Evolutionary conservation across 805 yeast species (phyloP), one percentile per base, ranked within the genome.

Genomic region (Pichia nakasei): DNA sequence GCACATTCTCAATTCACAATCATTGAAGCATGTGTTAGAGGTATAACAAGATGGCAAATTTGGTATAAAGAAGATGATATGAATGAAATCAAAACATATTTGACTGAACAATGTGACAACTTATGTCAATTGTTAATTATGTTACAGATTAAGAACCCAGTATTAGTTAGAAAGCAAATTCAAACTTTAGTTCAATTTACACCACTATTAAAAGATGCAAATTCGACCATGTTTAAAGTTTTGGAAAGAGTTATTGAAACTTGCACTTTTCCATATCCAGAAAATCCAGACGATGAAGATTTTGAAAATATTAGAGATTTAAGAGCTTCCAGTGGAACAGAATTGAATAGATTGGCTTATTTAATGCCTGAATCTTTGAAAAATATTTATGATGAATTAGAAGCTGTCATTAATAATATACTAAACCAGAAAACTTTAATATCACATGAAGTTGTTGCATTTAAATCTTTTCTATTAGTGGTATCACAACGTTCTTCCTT

Each of bases 121-220:
- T 68, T 87, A 40, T 84, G 95, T 39, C 82, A 84, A 50, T 75
- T 81, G 53, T 67, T 93, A 46, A 67, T 93, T 45, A 81, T 80
- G 31, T 75, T 93, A 70, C 78, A 80, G 45, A 72, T 85, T 21
- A 76, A 81, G 22, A 89, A 88, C 47, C 96, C 97, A 1, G 72
- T 84, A 50, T 65, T 93, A 31, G 72, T 85, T 49, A 76, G 95
- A 52, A 88, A 86, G 54, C 85, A 86, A 55, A 82, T 88, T 17
- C 97, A 93, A 63, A 85, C 95, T 15, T 70, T 88, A 53, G 97
- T 94, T 17, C 95, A 91, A 60, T 93, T 93, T 59, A 84, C 96
- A 15, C 96, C 97, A 2, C 68, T 88, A 48, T 68, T 93, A 49
- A 86, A 86, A 56, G 93, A 85, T 50, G 80, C 76, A 9, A 78